These are phyloP conservation scores for Chaetomiaceae sp. DNA, from an alignment of 2,329 filamentous ascomycete genomes.

Conservation along the genomic window DNA sequence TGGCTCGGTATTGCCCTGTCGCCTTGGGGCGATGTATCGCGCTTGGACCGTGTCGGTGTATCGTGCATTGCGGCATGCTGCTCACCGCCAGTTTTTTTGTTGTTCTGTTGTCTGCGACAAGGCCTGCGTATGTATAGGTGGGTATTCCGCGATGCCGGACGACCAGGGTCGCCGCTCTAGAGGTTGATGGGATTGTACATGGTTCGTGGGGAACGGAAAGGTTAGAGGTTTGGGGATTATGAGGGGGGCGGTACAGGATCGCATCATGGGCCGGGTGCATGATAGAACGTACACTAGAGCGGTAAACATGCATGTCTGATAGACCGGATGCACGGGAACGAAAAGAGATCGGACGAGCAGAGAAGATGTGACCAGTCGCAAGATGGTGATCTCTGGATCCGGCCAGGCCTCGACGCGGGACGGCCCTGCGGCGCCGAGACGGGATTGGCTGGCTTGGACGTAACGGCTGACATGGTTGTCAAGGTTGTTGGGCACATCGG, in stretches of 20 bases:
- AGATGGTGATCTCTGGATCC: slow-evolving; percentile 10
- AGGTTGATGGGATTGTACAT: neutral
- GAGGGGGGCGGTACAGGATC: neutral
- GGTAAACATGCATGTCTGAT: slow-evolving; percentile 9
- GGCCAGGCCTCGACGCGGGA: slow-evolving; percentile 18
- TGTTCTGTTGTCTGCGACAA: neutral
- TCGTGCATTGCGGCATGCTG: neutral
- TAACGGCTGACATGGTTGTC: neutral
- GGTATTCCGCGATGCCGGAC: neutral
- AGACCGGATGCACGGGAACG: slow-evolving; percentile 2
- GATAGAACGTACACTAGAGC: slow-evolving; percentile 5
- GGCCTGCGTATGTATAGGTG: slow-evolving; percentile 1
- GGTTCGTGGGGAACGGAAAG: slow-evolving; percentile 1
- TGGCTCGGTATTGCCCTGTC: too few relatives aligned
- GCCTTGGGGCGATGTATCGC: too few relatives aligned
- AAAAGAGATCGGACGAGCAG: slow-evolving; percentile 4
- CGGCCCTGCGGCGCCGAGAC: slow-evolving; percentile 10
- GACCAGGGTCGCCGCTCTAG: neutral
- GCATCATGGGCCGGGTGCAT: neutral
- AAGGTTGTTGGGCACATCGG: neutral
- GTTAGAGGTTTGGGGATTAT: neutral
- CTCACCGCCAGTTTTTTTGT: neutral
- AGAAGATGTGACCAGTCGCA: slow-evolving; percentile 6
- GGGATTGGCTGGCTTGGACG: neutral
- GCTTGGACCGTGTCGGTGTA: too few relatives aligned